These are phyloP conservation scores for Fragosphaeria purpurea DNA, from an alignment of 2,329 filamentous ascomycete species.

Conservation along the genomic window DNA sequence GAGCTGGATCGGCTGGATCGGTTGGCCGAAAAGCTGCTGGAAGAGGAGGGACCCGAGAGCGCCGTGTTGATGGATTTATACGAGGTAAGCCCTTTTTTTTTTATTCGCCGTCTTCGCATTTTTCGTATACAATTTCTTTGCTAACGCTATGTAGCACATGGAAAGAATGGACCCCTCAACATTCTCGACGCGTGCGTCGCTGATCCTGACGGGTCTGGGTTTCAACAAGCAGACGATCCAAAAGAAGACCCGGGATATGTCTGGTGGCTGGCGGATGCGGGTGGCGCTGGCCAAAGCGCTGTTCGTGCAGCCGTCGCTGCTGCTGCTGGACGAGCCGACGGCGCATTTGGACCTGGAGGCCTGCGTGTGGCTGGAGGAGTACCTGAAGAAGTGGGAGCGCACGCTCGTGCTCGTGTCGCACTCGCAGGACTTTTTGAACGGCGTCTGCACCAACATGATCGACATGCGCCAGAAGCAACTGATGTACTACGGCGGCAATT, in stretches of 20 bases:
- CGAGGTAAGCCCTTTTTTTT: constrained; percentile 53
- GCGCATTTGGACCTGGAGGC: constrained; percentile 99
- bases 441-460: constrained; percentile 96
- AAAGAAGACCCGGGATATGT: constrained; percentile 99
- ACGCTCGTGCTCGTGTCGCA: constrained; percentile 95
- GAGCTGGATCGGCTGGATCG: constrained; percentile 87
- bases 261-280: constrained; percentile 99
- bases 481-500: constrained; percentile 99
- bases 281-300: constrained; percentile 94
- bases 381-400: constrained; percentile 98
- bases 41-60: constrained; percentile 85
- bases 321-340: constrained; percentile 95
- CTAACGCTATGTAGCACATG: constrained; percentile 59
- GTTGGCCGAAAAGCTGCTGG: constrained; percentile 79
- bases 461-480: constrained; percentile 89
- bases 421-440: constrained; percentile 98
- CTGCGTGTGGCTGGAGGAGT: constrained; percentile 99
- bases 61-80: constrained; percentile 89
- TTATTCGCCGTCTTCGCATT: not conserved
- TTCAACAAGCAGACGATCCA: constrained; percentile 98
- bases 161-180: constrained; percentile 98
- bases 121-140: not conserved
- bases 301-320: constrained; percentile 93
- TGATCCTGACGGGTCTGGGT: constrained; percentile 95
- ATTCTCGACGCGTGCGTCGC: constrained; percentile 87